These are phyloP conservation scores for Wickerhamiella galacta DNA, from an alignment of 805 yeast species.

Conservation along the genomic window DNA sequence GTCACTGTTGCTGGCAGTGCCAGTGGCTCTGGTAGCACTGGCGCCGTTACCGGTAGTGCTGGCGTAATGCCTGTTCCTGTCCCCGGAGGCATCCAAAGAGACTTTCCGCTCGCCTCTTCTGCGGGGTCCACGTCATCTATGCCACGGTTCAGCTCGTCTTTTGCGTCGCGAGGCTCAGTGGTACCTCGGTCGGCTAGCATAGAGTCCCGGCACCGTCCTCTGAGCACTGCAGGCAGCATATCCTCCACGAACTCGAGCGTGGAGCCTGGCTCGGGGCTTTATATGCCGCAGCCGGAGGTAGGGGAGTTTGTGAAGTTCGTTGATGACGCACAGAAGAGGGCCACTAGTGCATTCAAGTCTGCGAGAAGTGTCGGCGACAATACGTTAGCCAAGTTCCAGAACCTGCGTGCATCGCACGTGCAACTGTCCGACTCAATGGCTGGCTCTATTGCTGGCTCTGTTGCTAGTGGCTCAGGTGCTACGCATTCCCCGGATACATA, in stretches of 20 bases:
- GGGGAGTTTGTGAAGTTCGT: conserved; percentile 56
- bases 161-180: conserved; percentile 19
- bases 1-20: not conserved
- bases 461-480: not conserved
- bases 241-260: conserved; percentile 12
- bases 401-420: conserved; percentile 19
- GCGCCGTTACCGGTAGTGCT: not conserved
- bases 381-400: conserved; percentile 22
- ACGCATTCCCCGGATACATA: not conserved
- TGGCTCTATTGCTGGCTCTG: not conserved
- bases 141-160: conserved; percentile 20
- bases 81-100: not conserved
- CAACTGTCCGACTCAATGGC: conserved; percentile 22
- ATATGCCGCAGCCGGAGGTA: conserved; percentile 31
- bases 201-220: conserved; percentile 3
- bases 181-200: conserved; percentile 15
- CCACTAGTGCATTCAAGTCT: conserved; percentile 8
- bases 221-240: not conserved
- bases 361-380: conserved; percentile 9
- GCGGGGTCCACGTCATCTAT: not conserved
- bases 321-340: conserved; percentile 25
- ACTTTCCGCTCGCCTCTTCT: conserved; percentile 17
- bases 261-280: conserved; percentile 28
- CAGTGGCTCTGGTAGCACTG: not conserved
- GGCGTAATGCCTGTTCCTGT: not conserved